Conservation (phyloP, 371 early-diverging fungal genomes). For the Mortierella polycephala region DNA sequence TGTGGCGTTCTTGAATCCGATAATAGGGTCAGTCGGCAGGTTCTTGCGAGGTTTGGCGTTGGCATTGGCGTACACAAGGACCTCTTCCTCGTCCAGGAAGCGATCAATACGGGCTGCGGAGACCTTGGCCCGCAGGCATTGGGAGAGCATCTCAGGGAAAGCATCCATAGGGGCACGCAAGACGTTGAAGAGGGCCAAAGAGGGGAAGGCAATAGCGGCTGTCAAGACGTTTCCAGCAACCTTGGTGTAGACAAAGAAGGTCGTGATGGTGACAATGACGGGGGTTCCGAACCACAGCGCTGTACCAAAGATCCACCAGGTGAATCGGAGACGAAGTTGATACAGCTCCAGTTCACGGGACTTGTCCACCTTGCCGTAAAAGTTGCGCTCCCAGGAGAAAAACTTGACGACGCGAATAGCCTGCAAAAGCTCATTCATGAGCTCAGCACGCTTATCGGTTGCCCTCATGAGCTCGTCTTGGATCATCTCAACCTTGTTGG, state of each 20-base stretch:
- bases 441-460: constrained; percentile 67
- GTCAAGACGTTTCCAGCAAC: constrained; percentile 70
- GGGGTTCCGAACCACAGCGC: constrained; percentile 78
- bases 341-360: constrained; percentile 68
- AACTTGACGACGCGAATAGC: constrained; percentile 80
- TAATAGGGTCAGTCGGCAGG: constrained; percentile 53
- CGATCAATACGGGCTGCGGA: constrained; percentile 76
- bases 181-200: constrained; percentile 64
- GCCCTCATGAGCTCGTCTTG: constrained; percentile 68
- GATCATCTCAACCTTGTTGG: constrained; percentile 55
- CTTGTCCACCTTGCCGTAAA: constrained; percentile 63
- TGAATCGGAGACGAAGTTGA: constrained; percentile 64
- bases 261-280: constrained; percentile 70
- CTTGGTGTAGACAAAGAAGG: constrained; percentile 75
- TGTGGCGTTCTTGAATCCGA: constrained; percentile 64
- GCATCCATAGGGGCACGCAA: constrained; percentile 71
- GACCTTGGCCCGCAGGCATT: constrained; percentile 69
- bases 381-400: constrained; percentile 81
- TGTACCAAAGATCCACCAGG: constrained; percentile 65
- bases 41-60: constrained; percentile 48
- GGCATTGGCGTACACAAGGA: constrained; percentile 56
- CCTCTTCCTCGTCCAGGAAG: constrained; percentile 80
- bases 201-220: constrained; percentile 66
- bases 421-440: constrained; percentile 73
- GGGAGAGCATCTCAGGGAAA: constrained; percentile 68